Conservation (phyloP, 2,329 filamentous ascomycete species). For the Aureobasidium leucospermi region DNA sequence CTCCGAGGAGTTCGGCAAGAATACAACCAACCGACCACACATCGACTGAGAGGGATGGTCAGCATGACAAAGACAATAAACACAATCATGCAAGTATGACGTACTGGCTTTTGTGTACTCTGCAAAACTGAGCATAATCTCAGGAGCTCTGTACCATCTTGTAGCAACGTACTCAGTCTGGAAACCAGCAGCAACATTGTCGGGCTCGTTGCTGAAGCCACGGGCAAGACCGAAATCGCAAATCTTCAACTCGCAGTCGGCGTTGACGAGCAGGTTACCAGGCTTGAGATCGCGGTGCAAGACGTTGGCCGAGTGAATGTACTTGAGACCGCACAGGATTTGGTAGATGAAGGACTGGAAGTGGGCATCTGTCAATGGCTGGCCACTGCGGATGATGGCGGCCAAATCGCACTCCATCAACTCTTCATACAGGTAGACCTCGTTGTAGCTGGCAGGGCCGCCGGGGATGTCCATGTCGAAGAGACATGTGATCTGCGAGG, state of each 20-base stretch:
- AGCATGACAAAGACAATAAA: neutral
- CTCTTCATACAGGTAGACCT: constrained; percentile 98
- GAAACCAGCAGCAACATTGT: constrained; percentile 77
- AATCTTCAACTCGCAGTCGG: constrained; percentile 98
- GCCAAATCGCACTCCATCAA: constrained; percentile 99
- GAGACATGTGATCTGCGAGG: constrained; percentile 80
- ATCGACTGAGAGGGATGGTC: constrained; percentile 58
- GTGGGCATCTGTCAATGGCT: constrained; percentile 94
- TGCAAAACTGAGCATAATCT: constrained; percentile 99
- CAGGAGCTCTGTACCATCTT: constrained; percentile 95
- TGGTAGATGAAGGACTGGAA: constrained; percentile 99
- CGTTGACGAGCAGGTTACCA: constrained; percentile 93
- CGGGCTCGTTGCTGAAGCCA: constrained; percentile 93
- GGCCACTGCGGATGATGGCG: constrained; percentile 93
- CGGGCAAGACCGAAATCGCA: constrained; percentile 95
- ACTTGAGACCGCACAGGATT: constrained; percentile 97
- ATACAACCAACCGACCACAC: constrained; percentile 99
- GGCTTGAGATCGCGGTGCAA: constrained; percentile 95
- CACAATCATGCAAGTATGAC: constrained; percentile 36
- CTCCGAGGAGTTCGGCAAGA: constrained; percentile 87
- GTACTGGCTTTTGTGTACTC: constrained; percentile 99
- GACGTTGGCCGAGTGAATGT: constrained; percentile 97
- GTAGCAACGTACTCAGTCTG: constrained; percentile 99
- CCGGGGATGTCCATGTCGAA: constrained; percentile 99
- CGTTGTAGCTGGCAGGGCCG: constrained; percentile 88